Base-by-base conservation (phyloP, 1,284 basidiomycete species). In the Irpex lacteus region DNA sequence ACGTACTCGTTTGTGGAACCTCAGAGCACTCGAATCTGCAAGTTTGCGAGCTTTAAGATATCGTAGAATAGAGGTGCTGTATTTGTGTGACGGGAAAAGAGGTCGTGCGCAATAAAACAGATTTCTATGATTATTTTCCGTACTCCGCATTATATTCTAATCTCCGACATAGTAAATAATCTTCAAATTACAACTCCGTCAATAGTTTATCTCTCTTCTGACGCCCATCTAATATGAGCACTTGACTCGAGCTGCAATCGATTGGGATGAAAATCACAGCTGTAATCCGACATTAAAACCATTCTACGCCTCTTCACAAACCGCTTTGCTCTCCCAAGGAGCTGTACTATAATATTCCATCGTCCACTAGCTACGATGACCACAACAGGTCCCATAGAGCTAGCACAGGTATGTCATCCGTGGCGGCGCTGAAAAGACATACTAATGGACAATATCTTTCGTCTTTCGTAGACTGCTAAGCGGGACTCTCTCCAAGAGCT, bases 391-490 rank as follows among this genome's bases (percentile, higher is more conserved):
- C 76, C 72, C 21, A 72, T 78, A 66, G 77, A 77, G 70, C 73
- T 78, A 61, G 77, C 70, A 9, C 73, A 74, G 72, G 73, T 74
- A 64, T 34, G 66, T 61, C n/a, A 38, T 26, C 18, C 6, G 19
- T 52, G 57, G 44, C 50, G 52, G 50, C 13, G 34, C n/a, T 61
- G 52, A 65, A 52, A 15, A 36, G 15, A 18, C 1, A 44, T 9
- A 65, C 37, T 40, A 21, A 21, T 49, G 49, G 11, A 34, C 44
- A 37, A n/a, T n/a, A n/a, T n/a, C n/a, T n/a, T n/a, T n/a, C n/a
- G n/a, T n/a, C n/a, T n/a, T 19, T 64, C 62, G n/a, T 75, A 96
- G 92, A 98, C 97, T 37, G 90, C 86, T 71, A 98, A 98, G 79
- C 88, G 96, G 74, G 97, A 98, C 79, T 83, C 90, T 72, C 81